Evolutionary conservation across 805 yeast species (phyloP).

Genomic region (Trichomonascus vanleenenianus): DNA sequence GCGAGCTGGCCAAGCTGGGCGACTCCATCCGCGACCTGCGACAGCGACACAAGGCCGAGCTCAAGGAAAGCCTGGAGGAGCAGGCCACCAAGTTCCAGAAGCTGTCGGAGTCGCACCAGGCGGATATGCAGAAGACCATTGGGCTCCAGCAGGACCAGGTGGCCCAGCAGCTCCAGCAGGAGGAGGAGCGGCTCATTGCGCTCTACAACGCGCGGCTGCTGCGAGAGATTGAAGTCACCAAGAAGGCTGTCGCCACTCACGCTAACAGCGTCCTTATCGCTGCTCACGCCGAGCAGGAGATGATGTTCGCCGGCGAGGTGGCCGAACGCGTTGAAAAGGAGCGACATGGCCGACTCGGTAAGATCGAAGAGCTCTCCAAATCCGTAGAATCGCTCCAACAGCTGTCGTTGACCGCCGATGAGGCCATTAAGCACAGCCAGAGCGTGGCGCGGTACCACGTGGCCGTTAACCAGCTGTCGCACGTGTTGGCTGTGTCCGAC

Average conservation of each 20-base stretch:
- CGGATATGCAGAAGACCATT: constrained; percentile 25
- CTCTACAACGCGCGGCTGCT: constrained; percentile 51
- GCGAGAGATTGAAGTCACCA: constrained; percentile 61
- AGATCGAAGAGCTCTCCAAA: constrained; percentile 52
- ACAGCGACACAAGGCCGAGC: constrained; percentile 15
- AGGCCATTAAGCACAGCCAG: constrained; percentile 33
- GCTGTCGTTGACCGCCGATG: constrained; percentile 32
- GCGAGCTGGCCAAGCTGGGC: constrained; percentile 18
- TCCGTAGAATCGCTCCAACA: constrained; percentile 49
- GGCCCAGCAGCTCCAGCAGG: constrained; percentile 52
- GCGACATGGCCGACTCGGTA: constrained; percentile 70
- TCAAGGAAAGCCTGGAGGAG: constrained; percentile 20
- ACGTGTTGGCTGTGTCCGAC: constrained; percentile 34
- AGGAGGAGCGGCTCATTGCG: constrained; percentile 50
- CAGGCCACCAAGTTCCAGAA: constrained; percentile 27
- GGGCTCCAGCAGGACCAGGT: constrained; percentile 46
- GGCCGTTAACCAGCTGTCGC: constrained; percentile 37
- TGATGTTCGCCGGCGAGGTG: constrained; percentile 54
- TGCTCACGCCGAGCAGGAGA: constrained; percentile 60
- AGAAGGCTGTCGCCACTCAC: constrained; percentile 54
- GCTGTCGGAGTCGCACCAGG: constrained; percentile 18
- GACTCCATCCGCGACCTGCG: constrained; percentile 16
- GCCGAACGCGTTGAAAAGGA: constrained; percentile 56
- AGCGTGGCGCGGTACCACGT: constrained; percentile 36
- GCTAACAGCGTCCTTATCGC: constrained; percentile 67